Evolutionary conservation across 2,329 filamentous ascomycete species (phyloP), one percentile per base, ranked within the genome.

Genomic region (Aspergillus unguis): DNA sequence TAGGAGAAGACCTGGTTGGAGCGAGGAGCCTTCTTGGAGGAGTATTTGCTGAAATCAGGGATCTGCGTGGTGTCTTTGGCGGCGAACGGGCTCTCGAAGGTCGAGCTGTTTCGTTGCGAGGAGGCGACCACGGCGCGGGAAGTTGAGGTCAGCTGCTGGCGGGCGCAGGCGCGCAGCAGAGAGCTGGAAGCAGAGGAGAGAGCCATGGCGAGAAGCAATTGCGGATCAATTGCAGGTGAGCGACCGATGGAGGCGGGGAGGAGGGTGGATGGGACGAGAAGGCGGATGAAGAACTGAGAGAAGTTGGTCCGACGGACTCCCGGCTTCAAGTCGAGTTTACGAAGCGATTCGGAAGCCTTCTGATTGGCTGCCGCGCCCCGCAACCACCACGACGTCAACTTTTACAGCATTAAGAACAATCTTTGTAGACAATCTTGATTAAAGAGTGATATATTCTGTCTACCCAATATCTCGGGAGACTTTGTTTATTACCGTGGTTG

Each of bases 1-100:
- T 99, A 99, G 68, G 86, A 85, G 75, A 96, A 94, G 64, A 95
- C 80, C 80, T 92, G 87, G 78, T 95, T 96, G 68, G 80, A 80
- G 63, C 78, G 82, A 73, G 86, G 80, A 64, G 77, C 77, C 61
- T 79, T 78, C 72, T 84, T 85, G 75, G 83, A 86, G 77, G 85
- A 80, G 80, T 99, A 99, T 73, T 91, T 87, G 74, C 84, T 84
- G 77, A 95, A 97, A 78, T 88, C 85, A 64, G 94, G 94, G 70
- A 97, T 87, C 75, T 88, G 85, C 74, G 80, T 85, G 64, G 81
- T 83, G 50, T 74, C 69, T 54, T 72, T 69, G 59, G 69, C 58
- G 68, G 76, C 75, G 76, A 86, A 86, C 57, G 84, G 84, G 63
- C 74, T 76, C 40, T 78, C 67, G 64, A 77, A 78, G 56, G 71